A percentile compares a stretch with the other conserved stretches of the same genome.
These are phyloP conservation scores for Rubia yunnanensis DNA, from an alignment of 257 asterid genomes.

Conservation along the genomic window DNA sequence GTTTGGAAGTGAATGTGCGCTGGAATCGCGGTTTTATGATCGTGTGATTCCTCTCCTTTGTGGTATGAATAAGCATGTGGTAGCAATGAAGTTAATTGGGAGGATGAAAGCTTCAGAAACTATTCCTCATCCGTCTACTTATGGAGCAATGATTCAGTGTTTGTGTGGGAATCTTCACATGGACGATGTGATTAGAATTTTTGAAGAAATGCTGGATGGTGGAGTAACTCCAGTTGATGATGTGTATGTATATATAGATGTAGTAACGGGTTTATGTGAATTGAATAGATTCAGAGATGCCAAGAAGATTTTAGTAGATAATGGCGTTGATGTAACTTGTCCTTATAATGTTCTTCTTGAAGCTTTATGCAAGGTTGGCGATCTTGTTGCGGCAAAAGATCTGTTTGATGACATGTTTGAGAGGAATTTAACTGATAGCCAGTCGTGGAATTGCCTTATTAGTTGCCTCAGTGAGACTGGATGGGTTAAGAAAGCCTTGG, in stretches of 20 bases:
- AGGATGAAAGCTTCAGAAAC: conserved; percentile 49
- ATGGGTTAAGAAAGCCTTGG: conserved; percentile 37
- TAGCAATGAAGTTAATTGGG: conserved; percentile 34
- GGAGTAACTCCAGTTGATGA: conserved; percentile 35
- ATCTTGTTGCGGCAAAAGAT: conserved; percentile 29
- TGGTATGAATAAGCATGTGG: conserved; percentile 34
- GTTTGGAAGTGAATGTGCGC: conserved; percentile 36
- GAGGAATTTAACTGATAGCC: conserved; percentile 29
- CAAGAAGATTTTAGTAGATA: conserved; percentile 38
- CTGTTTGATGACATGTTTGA: conserved; percentile 44
- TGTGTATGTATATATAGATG: conserved; percentile 29
- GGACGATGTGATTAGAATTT: conserved; percentile 53
- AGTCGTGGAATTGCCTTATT: conserved; percentile 62
- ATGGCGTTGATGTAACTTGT: conserved; percentile 23
- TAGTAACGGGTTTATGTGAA: conserved; percentile 44
- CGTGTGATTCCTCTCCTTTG: conserved; percentile 47
- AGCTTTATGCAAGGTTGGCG: conserved; percentile 35
- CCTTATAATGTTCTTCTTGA: conserved; percentile 52
- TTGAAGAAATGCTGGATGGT: conserved; percentile 45
- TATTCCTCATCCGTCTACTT: conserved; percentile 35
- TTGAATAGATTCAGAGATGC: conserved; percentile 42
- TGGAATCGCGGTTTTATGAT: conserved; percentile 39
- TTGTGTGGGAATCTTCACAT: conserved; percentile 46
- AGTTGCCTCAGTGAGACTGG: conserved; percentile 38
- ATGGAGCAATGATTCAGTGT: conserved; percentile 44